Percentiles rank a stretch among this genome's conserved stretches.
Evolutionary conservation across 176 grass and related monocot species (phyloP).

Genomic region (Oryza meyeriana): DNA sequence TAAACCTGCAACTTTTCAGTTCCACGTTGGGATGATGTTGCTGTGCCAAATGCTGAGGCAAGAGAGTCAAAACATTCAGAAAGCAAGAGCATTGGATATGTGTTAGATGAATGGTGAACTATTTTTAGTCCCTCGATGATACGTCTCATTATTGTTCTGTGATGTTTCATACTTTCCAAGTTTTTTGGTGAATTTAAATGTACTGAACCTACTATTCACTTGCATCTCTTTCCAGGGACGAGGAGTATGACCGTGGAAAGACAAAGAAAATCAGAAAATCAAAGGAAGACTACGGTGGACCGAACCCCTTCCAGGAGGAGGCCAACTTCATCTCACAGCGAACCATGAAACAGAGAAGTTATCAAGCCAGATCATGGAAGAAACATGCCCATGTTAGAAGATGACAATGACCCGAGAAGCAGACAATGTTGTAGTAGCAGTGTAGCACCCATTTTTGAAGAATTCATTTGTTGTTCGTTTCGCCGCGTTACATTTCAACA

Average conservation of each 20-base stretch:
- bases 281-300: constrained; percentile 38
- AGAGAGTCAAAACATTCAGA: background rate
- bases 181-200: background rate
- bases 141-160: background rate
- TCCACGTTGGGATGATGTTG: constrained; percentile 65
- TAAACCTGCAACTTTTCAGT: constrained; percentile 46
- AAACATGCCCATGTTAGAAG: constrained; percentile 37
- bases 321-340: constrained; percentile 31
- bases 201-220: background rate
- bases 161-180: background rate
- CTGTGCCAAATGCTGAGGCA: constrained; percentile 25
- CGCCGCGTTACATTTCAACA: background rate
- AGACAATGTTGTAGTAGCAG: background rate
- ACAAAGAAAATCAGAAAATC: constrained; percentile 71
- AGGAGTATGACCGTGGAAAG: constrained; percentile 81
- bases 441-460: constrained; percentile 30
- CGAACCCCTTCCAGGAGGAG: constrained; percentile 82
- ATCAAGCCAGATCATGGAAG: constrained; percentile 36
- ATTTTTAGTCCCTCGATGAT: background rate
- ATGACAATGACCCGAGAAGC: background rate
- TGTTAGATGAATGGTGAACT: constrained; percentile 87
- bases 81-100: constrained; percentile 59
- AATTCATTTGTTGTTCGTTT: background rate
- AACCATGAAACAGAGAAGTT: constrained; percentile 44
- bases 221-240: constrained; percentile 50